Evolutionary conservation across 352 stramenopile genomes (phyloP), one percentile per base, ranked within the genome.

Genomic region (Aphanomyces euteiches): DNA sequence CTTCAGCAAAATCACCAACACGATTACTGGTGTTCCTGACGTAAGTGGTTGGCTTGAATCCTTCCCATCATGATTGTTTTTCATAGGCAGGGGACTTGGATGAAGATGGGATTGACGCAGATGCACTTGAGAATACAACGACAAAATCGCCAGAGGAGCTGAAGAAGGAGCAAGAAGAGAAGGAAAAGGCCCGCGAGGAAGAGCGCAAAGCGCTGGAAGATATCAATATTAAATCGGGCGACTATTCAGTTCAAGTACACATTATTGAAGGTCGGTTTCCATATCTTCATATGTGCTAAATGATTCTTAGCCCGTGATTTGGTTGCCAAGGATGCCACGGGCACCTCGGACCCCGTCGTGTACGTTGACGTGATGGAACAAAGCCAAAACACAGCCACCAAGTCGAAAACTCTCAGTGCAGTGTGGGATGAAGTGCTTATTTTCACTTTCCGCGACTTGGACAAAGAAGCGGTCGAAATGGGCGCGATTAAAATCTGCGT

Each of bases 241-340:
- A 96, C 74, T 96, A 96, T 72, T 81, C 87, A 56, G 78, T 96
- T 5, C 88, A 95, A 67, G 85, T 97, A n/a, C 91, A 97, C 66
- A 66, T 97, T 34, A 96, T 97, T 70, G 89, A 97, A 79, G 54
- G 54, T 61, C 19, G 43, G 43, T 1, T 2, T n/a, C 43, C 43
- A 50, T 50, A n/a, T 50, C 50, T 58, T 58, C 8, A 2, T 19
- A 7, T 36, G 19, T 2, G 28, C 19, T 40, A 61, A 15, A n/a
- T 28, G 17, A 37, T 19, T 28, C 21, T 28, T 61, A 61, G 88
- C 84, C 6, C 82, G 89, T 8, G 88, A 96, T 38, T 75, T 97
- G 0, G 88, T 96, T 38, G 79, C 86, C 0, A 96, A 96, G 63
- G 88, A 96, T 53, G 78, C 86, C 0, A 90, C 91, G 0, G 92